Conservation (phyloP, 768 basidiomycete species). For the Lactarius evosmus region DNA sequence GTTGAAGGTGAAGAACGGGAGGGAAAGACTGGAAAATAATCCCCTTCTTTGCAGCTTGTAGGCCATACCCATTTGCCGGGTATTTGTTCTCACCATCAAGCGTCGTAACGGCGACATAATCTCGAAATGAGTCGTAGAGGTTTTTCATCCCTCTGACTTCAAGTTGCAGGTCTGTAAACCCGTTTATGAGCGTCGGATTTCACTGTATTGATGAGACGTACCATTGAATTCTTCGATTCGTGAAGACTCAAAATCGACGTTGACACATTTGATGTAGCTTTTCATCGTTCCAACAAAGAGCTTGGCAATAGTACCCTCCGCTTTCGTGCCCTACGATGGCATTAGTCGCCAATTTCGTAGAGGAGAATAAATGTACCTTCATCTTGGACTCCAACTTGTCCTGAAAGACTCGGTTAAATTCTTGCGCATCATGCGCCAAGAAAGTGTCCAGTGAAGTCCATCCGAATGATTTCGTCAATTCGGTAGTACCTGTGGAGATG, state of each 20-base stretch:
- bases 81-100: constrained; percentile 99
- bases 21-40: constrained; percentile 98
- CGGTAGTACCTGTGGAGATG: constrained; percentile 73
- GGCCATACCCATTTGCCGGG: constrained; percentile 91
- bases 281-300: constrained; percentile 99
- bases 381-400: constrained; percentile 99
- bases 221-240: constrained; percentile 96
- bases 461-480: constrained; percentile 97
- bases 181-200: neutral
- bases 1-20: constrained; percentile 96
- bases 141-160: constrained; percentile 99
- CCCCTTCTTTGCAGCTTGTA: constrained; percentile 99
- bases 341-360: constrained; percentile 4
- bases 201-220: constrained; percentile 31
- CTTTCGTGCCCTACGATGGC: constrained; percentile 72
- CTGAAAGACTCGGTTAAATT: constrained; percentile 95
- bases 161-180: constrained; percentile 81
- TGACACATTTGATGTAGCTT: constrained; percentile 98
- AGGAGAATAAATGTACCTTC: constrained; percentile 61
- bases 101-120: constrained; percentile 96
- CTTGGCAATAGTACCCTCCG: constrained; percentile 91
- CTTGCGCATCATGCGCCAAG: constrained; percentile 98
- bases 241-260: constrained; percentile 95
- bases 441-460: constrained; percentile 99
- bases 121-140: constrained; percentile 93